Evolutionary conservation across 257 asterid species (phyloP).

Genomic region (Solanum paucissectum): DNA sequence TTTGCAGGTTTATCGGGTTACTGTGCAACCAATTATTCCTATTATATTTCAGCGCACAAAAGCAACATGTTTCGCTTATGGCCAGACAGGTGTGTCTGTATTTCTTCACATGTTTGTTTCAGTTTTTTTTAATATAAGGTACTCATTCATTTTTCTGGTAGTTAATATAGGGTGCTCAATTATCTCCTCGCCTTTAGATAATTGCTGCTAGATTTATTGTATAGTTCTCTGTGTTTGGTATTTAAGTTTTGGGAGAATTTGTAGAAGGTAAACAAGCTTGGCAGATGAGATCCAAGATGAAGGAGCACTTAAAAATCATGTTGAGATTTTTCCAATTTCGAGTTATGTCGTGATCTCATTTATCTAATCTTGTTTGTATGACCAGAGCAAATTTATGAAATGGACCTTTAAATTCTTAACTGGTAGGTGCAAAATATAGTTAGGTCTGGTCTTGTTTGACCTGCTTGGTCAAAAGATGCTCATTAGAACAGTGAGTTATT

Average conservation of each 20-base stretch:
- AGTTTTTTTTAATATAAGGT: background rate
- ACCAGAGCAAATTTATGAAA: background rate
- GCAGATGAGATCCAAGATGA: background rate
- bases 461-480: background rate
- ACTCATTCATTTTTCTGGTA: background rate
- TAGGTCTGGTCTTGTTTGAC: background rate
- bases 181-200: background rate
- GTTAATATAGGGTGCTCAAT: background rate
- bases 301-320: background rate
- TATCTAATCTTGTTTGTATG: background rate
- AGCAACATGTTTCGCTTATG: constrained; percentile 97
- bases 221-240: background rate
- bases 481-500: background rate
- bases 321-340: background rate
- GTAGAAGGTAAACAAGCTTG: background rate
- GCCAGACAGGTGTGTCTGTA: constrained; percentile 74
- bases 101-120: background rate
- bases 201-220: background rate
- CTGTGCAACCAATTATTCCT: constrained; percentile 96
- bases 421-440: background rate
- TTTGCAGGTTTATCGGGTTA: constrained; percentile 70
- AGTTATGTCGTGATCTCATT: background rate
- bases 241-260: background rate
- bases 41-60: constrained; percentile 90
- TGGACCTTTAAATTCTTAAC: background rate